Base-by-base conservation (phyloP, 441 rosid species). In the Monsonia emarginata region DNA sequence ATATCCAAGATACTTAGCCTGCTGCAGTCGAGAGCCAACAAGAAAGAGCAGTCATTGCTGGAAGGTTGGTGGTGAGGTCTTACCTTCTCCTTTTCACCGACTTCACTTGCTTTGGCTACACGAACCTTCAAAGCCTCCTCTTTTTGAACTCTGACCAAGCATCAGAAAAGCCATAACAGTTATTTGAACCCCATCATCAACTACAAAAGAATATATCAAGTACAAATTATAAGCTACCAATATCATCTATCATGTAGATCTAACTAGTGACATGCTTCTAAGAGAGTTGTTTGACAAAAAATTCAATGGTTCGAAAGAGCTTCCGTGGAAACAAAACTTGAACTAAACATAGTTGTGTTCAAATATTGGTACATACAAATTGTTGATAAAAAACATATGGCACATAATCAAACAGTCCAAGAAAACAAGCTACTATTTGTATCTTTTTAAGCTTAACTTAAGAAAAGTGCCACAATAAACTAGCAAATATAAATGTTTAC, bases 121-220 rank as follows among this genome's bases (percentile, higher is more conserved):
- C 96, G 96, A 83, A 86, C 95, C 76, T 86, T 85, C 56, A 94
- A 75, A 58, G 99, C 96, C 80, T 94, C 99, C 69, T 94, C 96
- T 72, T 89, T 91, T 73, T 94, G 97, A 50, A 78, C 66, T 82
- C 99, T 94, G 85, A 11, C 61, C 64, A 88, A 70, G 62, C n/a
- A 52, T 10, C 70, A 36, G 1, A 25, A 48, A 44, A 65, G 58
- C 60, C 21, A 27, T 27, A 10, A 18, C 54, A 46, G 16, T 46
- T 14, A 18, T 34, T 44, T 44, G 14, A 44, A 13, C 30, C 27
- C n/a, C 25, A 32, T 9, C 6, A 10, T 26, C 28, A 26, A 10
- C 62, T 11, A 22, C 18, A 58, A 58, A 58, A 34, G 40, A 34
- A 34, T 13, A 34, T 34, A 34, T 34, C 40, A 34, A 34, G 40